Conservation (phyloP, 169 alveolate species). For the Neospora caninum region DNA sequence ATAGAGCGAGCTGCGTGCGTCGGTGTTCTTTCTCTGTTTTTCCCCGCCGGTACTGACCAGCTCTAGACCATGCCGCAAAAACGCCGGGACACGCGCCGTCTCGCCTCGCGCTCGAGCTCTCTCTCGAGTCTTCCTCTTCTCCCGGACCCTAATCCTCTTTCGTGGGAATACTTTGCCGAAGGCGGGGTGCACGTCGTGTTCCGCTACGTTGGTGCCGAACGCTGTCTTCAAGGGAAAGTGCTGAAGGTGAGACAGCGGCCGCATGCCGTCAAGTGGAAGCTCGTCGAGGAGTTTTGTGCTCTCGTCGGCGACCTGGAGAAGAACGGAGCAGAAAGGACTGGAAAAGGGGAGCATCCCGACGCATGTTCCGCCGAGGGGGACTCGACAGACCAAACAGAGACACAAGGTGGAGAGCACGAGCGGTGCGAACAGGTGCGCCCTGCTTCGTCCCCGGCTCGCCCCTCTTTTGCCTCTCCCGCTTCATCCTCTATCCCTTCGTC, state of each 20-base stretch:
- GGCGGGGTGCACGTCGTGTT: conserved; percentile 27
- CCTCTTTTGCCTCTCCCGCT: background rate
- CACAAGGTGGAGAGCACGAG: no score
- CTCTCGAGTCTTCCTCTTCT: background rate
- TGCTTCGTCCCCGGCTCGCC: background rate
- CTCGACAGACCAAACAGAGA: no score
- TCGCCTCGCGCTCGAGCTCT: background rate
- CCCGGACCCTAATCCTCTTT: background rate
- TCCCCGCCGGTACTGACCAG: no score
- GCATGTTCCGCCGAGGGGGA: background rate
- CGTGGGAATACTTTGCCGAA: background rate
- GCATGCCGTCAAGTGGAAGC: background rate
- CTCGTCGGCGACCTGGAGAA: background rate
- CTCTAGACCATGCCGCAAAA: no score
- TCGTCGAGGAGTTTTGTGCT: background rate
- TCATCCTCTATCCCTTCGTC: background rate
- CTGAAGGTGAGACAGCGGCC: background rate
- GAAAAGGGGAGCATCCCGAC: background rate
- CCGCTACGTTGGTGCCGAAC: background rate
- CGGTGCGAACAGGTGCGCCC: no score
- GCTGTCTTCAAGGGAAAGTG: background rate
- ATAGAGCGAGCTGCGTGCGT: no score
- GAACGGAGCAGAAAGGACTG: background rate
- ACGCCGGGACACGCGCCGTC: no score
- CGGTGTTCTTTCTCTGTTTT: no score